Percentiles rank a stretch among this genome's conserved stretches.
Evolutionary conservation across 805 yeast species (phyloP).

Genomic region (Wickerhamomyces chambardii): DNA sequence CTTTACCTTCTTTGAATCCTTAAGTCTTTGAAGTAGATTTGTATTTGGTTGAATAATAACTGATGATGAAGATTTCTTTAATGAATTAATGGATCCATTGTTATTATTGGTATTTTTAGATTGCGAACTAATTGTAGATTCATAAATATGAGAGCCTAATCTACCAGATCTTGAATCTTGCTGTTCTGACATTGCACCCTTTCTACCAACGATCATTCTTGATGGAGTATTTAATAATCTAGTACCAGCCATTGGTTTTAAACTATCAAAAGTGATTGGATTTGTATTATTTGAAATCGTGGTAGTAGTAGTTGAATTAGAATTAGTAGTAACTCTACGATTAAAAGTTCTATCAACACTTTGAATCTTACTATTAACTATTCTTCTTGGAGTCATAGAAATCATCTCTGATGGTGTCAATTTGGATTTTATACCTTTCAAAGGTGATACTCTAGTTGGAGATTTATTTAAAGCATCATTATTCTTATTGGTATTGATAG

Average conservation of each 20-base stretch:
- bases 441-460: conserved; percentile 16
- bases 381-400: conserved; percentile 21
- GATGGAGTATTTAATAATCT: conserved; percentile 17
- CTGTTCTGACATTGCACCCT: neutral
- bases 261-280: conserved; percentile 15
- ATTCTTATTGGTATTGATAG: no score
- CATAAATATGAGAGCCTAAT: no score
- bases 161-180: neutral
- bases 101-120: no score
- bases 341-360: conserved; percentile 19
- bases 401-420: conserved; percentile 9
- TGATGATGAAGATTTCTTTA: no score
- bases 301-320: no score
- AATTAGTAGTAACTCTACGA: no score
- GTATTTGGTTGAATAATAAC: conserved; percentile 6
- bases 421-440: conserved; percentile 11
- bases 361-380: conserved; percentile 13
- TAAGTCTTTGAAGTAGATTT: conserved; percentile 12
- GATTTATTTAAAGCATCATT: conserved; percentile 10
- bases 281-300: no score
- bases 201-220: conserved; percentile 18
- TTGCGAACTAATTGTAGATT: no score
- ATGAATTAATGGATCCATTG: no score
- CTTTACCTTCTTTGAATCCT: conserved; percentile 1
- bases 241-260: conserved; percentile 20